Evolutionary conservation across 2,329 filamentous ascomycete genomes (phyloP), one percentile per base, ranked within the genome.

Genomic region (Fusarium mangiferae): DNA sequence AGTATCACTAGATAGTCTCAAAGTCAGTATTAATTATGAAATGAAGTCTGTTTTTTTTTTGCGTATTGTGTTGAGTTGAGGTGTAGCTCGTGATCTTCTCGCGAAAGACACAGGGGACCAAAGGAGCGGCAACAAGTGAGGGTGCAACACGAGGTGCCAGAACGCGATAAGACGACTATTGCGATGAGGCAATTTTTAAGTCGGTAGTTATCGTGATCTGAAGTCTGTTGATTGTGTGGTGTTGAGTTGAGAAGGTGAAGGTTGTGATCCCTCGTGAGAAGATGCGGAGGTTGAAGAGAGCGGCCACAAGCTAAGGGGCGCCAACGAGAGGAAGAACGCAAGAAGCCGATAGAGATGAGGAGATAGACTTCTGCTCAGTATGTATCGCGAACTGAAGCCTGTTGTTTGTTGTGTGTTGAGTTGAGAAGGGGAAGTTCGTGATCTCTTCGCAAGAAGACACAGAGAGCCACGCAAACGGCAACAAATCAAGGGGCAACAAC

Each of bases 51-150:
- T 26, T 52, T 52, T 36, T 36, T 33, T 38, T 28, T 45, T 26
- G n/a, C 26, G n/a, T 64, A 30, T 24, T 20, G 22, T 26, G 26
- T n/a, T 51, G 38, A 57, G 30, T 9, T 41, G 45, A 46, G 22
- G 62, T 41, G 45, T 48, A 69, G 68, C 45, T 38, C 36, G 10
- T 52, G 41, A 51, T 63, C 28, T 38, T 64, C 28, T 49, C 24
- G 18, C 35, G 35, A 55, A 57, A 30, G 55, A 69, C 59, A 55
- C 46, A 35, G 59, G 28, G 48, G 55, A 17, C 46, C 15, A 57
- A 44, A 17, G 48, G 33, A 57, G 42, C 41, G 56, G 54, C 30
- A 41, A 58, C 46, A 26, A 36, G n/a, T 26, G 46, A 41, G n/a
- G 51, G 36, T 18, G 24, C 51, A 55, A 41, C 20, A 54, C 22